Base-by-base conservation (phyloP, 345 rosid genomes). In the Citrus reticulata region DNA sequence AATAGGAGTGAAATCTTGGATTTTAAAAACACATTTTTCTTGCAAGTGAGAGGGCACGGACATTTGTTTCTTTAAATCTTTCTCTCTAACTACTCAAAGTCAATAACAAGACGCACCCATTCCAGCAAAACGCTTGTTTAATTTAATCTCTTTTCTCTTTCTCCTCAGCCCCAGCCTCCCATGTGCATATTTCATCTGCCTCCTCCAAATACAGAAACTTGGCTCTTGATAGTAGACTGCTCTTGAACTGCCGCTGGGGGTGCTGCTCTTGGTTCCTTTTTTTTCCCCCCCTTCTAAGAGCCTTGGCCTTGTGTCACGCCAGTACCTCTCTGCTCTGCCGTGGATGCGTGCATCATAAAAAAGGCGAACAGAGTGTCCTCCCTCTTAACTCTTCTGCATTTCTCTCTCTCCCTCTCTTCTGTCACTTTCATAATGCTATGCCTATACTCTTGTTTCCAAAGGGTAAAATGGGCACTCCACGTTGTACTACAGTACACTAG, bases 301-400 rank as follows among this genome's bases (percentile, higher is more conserved):
- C 71, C 77, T 49, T 81, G 62, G 51, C 17, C 17, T 13, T 46
- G 17, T 13, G 51, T 46, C 51, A 11, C 51, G 13, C 51, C 17
- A 46, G 80, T 62, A 82, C 68, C 40, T 82, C 77, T 74, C 77
- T 80, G 82, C 80, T 80, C 84, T 81, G 84, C 85, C 85, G 83
- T 76, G 88, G 86, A 84, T 86, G 89, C 91, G 91, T 88, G 85
- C 83, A 88, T 84, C 88, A 80, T 86, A 74, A 84, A 88, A 88
- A 88, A 84, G 83, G 72, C 32, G 54, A 80, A 80, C 77, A 70
- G 61, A 85, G 82, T 75, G 76, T 55, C 63, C 82, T 42, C 73
- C 39, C 79, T 61, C 79, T 16, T 57, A 46, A 46, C 51, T 42
- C 49, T 42, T 42, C 49, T 11, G 16, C 49, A 3, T 11, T 11